These are phyloP conservation scores for Pichia sorboxylosa DNA, from an alignment of 1,139 yeast species.

Conservation along the genomic window DNA sequence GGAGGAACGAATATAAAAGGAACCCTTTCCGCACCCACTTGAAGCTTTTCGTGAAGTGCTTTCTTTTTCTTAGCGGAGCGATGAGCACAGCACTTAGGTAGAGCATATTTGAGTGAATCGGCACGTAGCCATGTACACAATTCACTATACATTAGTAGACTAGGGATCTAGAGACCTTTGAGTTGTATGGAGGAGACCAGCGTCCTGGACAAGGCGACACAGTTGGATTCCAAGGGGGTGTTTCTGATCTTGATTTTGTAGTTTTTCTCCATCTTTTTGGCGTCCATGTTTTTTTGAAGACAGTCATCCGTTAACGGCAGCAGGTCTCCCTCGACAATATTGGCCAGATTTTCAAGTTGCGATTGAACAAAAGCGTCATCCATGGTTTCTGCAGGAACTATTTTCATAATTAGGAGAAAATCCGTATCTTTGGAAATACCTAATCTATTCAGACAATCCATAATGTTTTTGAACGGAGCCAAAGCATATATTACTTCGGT, in stretches of 20 bases:
- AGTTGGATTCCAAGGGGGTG: conserved; percentile 23
- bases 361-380: conserved; percentile 6
- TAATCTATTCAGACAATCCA: conserved; percentile 22
- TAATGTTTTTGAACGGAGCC: conserved; percentile 35
- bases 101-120: too few relatives aligned
- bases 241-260: conserved; percentile 23
- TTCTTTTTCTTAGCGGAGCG: too few relatives aligned
- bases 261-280: conserved; percentile 24
- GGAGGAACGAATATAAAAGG: too few relatives aligned
- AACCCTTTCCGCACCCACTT: too few relatives aligned
- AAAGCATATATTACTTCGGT: conserved; percentile 42
- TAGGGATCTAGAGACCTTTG: conserved; percentile 17
- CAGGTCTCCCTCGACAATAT: conserved; percentile 24
- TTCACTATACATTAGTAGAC: too few relatives aligned
- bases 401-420: conserved; percentile 21
- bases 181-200: conserved; percentile 20
- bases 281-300: conserved; percentile 23
- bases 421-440: conserved; percentile 17
- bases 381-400: conserved; percentile 14
- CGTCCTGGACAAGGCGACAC: conserved; percentile 13
- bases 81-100: too few relatives aligned
- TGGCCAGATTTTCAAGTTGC: conserved; percentile 9
- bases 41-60: too few relatives aligned
- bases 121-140: too few relatives aligned
- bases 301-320: conserved; percentile 25